Evolutionary conservation across 805 yeast genomes (phyloP), one percentile per base, ranked within the genome.

Genomic region (Metschnikowia gruessii): DNA sequence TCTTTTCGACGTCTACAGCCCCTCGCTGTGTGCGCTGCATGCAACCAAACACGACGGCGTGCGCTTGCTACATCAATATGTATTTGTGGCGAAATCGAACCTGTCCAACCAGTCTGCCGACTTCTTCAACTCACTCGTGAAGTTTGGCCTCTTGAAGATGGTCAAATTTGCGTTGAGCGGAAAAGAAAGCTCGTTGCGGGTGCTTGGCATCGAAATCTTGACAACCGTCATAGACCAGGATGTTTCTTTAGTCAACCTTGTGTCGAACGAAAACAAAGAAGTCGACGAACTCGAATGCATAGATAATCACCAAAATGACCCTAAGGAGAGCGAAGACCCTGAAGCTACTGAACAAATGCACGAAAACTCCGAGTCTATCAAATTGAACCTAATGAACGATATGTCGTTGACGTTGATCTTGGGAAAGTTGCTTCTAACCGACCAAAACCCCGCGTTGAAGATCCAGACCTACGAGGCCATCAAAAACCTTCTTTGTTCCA

Each of bases 401-500:
- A 78, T 82, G 77, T 75, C 84, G 0, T 61, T 86, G 41, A 65
- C 83, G 19, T 58, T 68, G 6, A 73, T 81, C 7, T 64, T 89
- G 30, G 74, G 84, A 0, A 75, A 80, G 31, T 74, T 89, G 15
- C 62, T 91, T 6, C 62, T 82, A 2, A 74, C 77, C 17, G 95
- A 86, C 49, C 68, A 72, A 10, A 82, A 82, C 52, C 77, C 83
- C 4, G 95, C 95, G 0, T 65, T 90, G 42, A 83, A 85, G 58
- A 80, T 86, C 6, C 97, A 90, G 62, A 85, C 91, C 0, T 82
- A 79, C 52, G 97, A 90, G 64, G 95, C 96, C 1, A 65, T 91
- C 40, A 83, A 83, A 59, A 81, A 83, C 1, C 64, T 91, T 29
- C 69, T 91, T 12, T 91, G 86, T 58, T 83, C 87, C 11, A 51